Evolutionary conservation across 352 stramenopile species (phyloP).

Genomic region (Phytophthora fragariaefolia): DNA sequence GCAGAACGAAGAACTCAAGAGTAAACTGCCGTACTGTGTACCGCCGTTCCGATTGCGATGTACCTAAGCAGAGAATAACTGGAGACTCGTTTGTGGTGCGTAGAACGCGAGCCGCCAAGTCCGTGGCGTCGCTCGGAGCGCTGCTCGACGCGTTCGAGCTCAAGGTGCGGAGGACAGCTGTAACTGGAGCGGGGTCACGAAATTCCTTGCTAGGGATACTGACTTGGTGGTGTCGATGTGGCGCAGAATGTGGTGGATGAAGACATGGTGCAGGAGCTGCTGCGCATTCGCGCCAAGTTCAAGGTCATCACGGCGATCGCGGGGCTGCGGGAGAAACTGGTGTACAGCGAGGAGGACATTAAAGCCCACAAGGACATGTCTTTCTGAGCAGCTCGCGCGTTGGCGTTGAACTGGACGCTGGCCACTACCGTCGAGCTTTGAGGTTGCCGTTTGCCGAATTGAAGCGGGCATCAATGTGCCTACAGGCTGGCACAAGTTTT

Average conservation of each 20-base stretch:
- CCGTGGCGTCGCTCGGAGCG: conserved; percentile 59
- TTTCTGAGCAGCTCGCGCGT: conserved; percentile 46
- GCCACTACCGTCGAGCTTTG: too few relatives aligned
- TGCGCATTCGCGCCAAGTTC: conserved; percentile 83
- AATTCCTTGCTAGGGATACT: too few relatives aligned
- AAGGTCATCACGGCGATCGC: conserved; percentile 78
- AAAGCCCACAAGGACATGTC: conserved; percentile 88
- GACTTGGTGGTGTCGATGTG: conserved; percentile 2
- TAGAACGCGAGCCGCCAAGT: conserved; percentile 65
- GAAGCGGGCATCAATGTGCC: too few relatives aligned
- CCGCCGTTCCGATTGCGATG: too few relatives aligned
- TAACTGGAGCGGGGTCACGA: too few relatives aligned
- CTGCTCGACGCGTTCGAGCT: conserved; percentile 68
- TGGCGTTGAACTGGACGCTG: background rate
- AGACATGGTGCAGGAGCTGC: conserved; percentile 74
- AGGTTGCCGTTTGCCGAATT: too few relatives aligned
- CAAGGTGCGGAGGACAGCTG: conserved; percentile 49
- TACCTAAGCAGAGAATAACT: too few relatives aligned
- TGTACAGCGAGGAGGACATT: conserved; percentile 75
- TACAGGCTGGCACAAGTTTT: too few relatives aligned
- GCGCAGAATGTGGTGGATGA: conserved; percentile 80
- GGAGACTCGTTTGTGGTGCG: conserved; percentile 7
- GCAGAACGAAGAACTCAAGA: conserved; percentile 37
- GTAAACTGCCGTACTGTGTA: conserved; percentile 53
- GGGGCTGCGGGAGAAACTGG: conserved; percentile 55